These are phyloP conservation scores for Rhododendron vialii DNA, from an alignment of 148 eudicot genomes.

Conservation along the genomic window DNA sequence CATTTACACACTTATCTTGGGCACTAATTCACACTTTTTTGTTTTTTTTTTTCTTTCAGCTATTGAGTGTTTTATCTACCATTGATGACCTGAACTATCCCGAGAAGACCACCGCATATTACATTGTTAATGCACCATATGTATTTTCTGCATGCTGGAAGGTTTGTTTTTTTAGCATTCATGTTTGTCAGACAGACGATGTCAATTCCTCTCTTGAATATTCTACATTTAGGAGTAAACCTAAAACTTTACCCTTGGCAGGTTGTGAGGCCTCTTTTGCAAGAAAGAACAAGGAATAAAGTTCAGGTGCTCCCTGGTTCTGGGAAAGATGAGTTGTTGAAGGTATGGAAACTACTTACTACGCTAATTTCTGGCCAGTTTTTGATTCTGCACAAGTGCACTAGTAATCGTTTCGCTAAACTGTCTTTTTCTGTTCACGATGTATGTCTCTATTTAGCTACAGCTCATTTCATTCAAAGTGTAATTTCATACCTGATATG, in stretches of 20 bases:
- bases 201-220: background rate
- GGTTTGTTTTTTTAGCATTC: conserved; percentile 41
- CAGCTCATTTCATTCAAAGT: background rate
- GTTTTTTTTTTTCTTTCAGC: conserved; percentile 46
- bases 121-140: conserved; percentile 90
- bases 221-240: background rate
- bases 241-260: conserved; percentile 20
- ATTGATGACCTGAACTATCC: conserved; percentile 99
- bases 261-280: conserved; percentile 97
- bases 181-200: background rate
- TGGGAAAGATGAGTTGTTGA: conserved; percentile 79
- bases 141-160: conserved; percentile 99
- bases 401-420: background rate
- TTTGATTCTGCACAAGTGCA: background rate
- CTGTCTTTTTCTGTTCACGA: background rate
- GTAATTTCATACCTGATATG: background rate
- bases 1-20: conserved; percentile 23
- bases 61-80: conserved; percentile 77
- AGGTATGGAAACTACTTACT: conserved; percentile 39
- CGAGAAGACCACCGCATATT: conserved; percentile 93
- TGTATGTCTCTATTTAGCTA: background rate
- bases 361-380: background rate
- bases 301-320: conserved; percentile 86
- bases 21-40: conserved; percentile 10
- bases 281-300: conserved; percentile 94